These are phyloP conservation scores for Pythium volutum DNA, from an alignment of 352 stramenopile genomes.

Conservation along the genomic window DNA sequence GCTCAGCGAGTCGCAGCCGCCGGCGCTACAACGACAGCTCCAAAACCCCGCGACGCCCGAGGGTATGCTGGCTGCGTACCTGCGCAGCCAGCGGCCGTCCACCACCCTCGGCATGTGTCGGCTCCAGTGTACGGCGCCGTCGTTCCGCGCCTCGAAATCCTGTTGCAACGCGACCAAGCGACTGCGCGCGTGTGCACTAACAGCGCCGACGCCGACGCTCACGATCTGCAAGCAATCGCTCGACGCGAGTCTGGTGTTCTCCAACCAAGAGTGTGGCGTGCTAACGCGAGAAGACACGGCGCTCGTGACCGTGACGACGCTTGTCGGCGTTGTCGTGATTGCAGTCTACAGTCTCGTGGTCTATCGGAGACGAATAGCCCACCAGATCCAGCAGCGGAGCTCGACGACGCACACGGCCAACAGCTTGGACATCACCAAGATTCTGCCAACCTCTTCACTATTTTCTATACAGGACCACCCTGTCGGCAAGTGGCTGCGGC, in stretches of 20 bases:
- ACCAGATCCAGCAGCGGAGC: not conserved
- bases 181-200: slow-evolving; percentile 22
- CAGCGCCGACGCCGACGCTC: slow-evolving; percentile 3
- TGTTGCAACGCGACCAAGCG: slow-evolving; percentile 28
- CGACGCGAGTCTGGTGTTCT: slow-evolving; percentile 22
- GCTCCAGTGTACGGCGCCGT: slow-evolving; percentile 24
- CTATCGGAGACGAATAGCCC: not conserved
- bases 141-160: slow-evolving; percentile 20
- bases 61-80: slow-evolving; percentile 14
- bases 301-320: slow-evolving; percentile 11
- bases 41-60: slow-evolving; percentile 10
- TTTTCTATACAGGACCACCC: not conserved
- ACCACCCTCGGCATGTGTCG: slow-evolving; percentile 23
- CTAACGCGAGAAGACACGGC: slow-evolving; percentile 14
- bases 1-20: slow-evolving; percentile 17
- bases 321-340: not conserved
- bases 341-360: not conserved
- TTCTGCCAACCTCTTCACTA: too few species aligned
- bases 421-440: not conserved
- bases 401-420: not conserved
- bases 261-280: slow-evolving; percentile 24
- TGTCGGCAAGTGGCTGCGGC: slow-evolving; percentile 16
- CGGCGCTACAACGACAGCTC: slow-evolving; percentile 5
- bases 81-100: slow-evolving; percentile 14
- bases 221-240: slow-evolving; percentile 22